Conservation (phyloP, 2,329 filamentous ascomycete genomes). For the Fusarium sp. region DNA sequence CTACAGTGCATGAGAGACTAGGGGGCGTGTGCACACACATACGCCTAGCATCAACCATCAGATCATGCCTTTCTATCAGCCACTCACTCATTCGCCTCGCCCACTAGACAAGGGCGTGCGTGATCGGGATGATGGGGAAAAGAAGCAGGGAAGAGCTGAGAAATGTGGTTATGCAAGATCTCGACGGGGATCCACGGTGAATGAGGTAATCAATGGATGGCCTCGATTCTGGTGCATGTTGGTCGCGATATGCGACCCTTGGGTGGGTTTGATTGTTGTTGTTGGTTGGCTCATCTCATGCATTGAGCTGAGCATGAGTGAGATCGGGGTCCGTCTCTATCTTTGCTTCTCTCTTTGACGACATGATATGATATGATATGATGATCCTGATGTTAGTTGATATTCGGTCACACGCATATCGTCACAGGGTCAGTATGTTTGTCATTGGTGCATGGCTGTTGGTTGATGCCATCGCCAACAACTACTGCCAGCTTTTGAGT, state of each 20-base stretch:
- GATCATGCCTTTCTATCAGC: constrained; percentile 3
- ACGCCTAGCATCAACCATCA: constrained; percentile 9
- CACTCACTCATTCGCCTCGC: neutral
- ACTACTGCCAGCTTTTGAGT: neutral
- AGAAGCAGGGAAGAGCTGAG: neutral
- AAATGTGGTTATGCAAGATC: neutral
- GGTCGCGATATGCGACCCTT: neutral
- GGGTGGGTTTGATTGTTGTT: neutral
- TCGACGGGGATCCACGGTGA: neutral
- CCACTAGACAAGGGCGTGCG: constrained; percentile 4
- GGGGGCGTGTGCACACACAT: neutral
- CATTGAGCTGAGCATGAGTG: neutral
- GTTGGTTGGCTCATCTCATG: neutral
- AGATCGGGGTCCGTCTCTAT: neutral
- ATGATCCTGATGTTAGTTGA: neutral
- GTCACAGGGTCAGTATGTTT: neutral
- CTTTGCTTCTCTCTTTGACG: neutral
- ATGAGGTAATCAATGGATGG: neutral
- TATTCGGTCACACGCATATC: neutral
- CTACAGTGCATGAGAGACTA: neutral
- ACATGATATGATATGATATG: neutral
- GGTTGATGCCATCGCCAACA: neutral
- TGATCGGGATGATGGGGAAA: neutral
- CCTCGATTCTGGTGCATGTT: neutral
- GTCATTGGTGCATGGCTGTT: neutral